Base-by-base conservation (phyloP, 352 stramenopile species). In the Globisporangium alternatum region DNA sequence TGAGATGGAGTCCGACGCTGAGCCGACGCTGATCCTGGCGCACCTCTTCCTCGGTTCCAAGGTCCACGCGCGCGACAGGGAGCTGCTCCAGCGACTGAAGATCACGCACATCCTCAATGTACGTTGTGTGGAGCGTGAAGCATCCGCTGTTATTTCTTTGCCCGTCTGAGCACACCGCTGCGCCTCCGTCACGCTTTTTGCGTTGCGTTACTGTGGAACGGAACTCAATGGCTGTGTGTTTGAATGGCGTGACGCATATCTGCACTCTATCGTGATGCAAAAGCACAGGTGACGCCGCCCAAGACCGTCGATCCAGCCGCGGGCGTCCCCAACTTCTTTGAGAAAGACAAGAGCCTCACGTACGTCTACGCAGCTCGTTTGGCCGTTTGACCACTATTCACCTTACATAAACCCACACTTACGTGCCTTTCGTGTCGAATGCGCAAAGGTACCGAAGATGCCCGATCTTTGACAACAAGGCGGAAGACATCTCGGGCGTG, bases 291-390 rank as follows among this genome's bases (percentile, higher is more conserved):
- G 71, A 95, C 86, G 35, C 86, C 86, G 22, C 69, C 80, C 0
- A 88, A 87, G 69, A 91, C 74, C 30, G 80, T 79, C 60, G 88
- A 97, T 62, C 89, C 90, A 8, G 78, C 84, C 25, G 84, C 89
- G 21, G 91, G 91, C 53, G 88, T 95, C 55, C 88, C 89, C 54
- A 97, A 97, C 66, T 97, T 96, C 65, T 97, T 96, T 65, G 91
- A 97, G 64, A 97, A 93, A 54, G 83, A 95, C 48, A 84, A 81
- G 49, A 22, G 48, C 2, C 81, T 95, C 58, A 91, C 72, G 72
- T 90, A 44, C 51, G 66, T 48, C 2, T 2, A 12, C 9, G 8
- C 43, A 30, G 9, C 31, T 9, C 31, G 6, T 17, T 33, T 25
- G 30, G 25, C 25, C 2, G 25, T 28, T 28, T 28, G 25, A 3